Base-by-base conservation (phyloP, 768 basidiomycete genomes). In the Lyophyllum shimeji region DNA sequence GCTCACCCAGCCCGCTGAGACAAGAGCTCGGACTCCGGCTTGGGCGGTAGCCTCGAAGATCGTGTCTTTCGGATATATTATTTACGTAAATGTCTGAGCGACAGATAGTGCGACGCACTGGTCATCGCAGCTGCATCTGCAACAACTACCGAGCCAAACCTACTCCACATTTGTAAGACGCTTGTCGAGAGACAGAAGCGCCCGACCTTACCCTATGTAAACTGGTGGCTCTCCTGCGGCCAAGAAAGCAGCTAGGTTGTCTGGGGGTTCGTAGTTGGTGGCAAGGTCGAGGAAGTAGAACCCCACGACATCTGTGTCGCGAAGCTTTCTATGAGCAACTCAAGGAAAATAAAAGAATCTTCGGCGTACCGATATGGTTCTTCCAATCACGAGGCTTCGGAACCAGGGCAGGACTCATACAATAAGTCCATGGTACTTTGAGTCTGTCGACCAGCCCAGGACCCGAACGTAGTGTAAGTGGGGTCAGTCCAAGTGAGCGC, bases 311-410 rank as follows among this genome's bases (percentile, higher is more conserved):
- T 87, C 84, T 84, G 47, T 7, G n/a, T 20, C 20, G 24, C 20
- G 27, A 46, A 12, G 34, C 33, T 39, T 34, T 47, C 8, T 49
- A 13, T n/a, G 15, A 15, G 39, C n/a, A n/a, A 34, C 46, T 13
- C 7, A 20, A 24, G 9, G 4, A 24, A 13, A 7, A 17, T 44
- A 21, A 23, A 4, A 48, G 5, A 29, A 29, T 29, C 9, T n/a
- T 27, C 3, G n/a, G 53, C 70, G 39, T 52, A 83, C 83, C 84
- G 39, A 85, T 84, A 62, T 84, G 70, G 53, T 78, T 80, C 57
- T 77, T 82, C 85, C 85, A 87, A 66, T 86, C 85, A 13, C 71
- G 59, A 0, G 85, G 85, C 60, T 83, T 84, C 0, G 82, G 82
- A 0, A 86, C 80, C 21, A 87, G 60, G 0, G 78, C 72, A 3